A percentile compares a stretch with the other conserved stretches of the same genome.
Conservation (phyloP, 2,329 filamentous ascomycete species). For the Juglanconis oblonga region DNA sequence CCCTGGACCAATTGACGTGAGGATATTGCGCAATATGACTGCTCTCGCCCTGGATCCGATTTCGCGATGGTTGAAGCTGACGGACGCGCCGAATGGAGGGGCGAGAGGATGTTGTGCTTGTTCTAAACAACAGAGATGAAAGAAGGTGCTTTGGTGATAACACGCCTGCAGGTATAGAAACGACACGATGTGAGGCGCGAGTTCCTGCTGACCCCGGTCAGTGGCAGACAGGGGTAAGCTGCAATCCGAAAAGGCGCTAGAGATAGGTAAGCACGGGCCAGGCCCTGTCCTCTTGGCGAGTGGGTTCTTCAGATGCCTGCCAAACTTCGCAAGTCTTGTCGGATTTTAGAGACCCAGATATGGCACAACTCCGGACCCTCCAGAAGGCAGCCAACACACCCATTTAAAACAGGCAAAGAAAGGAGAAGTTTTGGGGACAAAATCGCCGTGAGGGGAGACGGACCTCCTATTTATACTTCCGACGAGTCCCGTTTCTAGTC, state of each 20-base stretch:
- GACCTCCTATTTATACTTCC: constrained; percentile 34
- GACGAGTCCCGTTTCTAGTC: constrained; percentile 11
- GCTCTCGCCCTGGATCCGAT: background rate
- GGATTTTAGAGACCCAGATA: constrained; percentile 18
- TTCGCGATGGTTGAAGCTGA: background rate
- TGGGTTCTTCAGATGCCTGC: background rate
- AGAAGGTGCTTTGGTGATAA: background rate
- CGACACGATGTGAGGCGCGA: constrained; percentile 1
- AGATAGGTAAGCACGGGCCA: background rate
- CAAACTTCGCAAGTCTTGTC: background rate
- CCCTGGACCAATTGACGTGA: background rate
- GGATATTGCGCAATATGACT: background rate
- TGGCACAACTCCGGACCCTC: constrained; percentile 17
- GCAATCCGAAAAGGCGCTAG: background rate
- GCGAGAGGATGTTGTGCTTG: background rate
- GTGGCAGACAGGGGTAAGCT: background rate
- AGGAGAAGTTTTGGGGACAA: constrained; percentile 13
- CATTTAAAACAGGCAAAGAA: constrained; percentile 11
- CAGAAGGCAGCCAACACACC: constrained; percentile 18
- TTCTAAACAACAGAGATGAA: background rate
- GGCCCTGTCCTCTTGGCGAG: background rate
- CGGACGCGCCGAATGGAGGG: background rate
- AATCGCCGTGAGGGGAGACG: constrained; percentile 4
- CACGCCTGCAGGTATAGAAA: background rate
- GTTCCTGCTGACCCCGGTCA: background rate